Evolutionary conservation across 768 basidiomycete species (phyloP), one percentile per base, ranked within the genome.

Genomic region (Aureoboletus auriporus): DNA sequence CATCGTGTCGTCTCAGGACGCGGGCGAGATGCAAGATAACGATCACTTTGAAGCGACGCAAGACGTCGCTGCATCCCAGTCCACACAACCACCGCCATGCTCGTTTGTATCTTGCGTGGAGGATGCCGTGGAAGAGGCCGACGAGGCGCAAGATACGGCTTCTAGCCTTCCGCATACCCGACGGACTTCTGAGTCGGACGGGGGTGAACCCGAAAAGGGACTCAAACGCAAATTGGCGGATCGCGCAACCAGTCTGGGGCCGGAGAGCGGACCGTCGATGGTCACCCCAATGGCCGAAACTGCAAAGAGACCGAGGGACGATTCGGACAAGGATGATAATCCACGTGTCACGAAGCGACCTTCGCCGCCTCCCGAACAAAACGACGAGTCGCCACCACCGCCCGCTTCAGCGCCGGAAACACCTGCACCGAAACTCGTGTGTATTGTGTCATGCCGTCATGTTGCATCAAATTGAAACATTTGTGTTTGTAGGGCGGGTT

Each of bases 141-240:
- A 71, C 36, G 64, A 65, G 30, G 65, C 68, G 5, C 53, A 60
- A 8, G 65, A 66, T 35, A 20, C 49, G 12, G 51, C 65, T 16
- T 47, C 51, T 11, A 64, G 58, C 38, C 58, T 66, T 4, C 57
- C 53, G 26, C 52, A 44, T 45, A 52, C 63, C 29, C 64, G 65
- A 28, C 58, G 54, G n/a, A 60, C 60, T 9, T 68, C 70, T 4
- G 75, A 77, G 39, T 74, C 75, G 36, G 81, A 83, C 36, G 63
- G 63, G 46, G 58, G 60, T 6, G 75, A 74, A 33, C 71, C 64
- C 44, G 84, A 84, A 46, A 86, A 84, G 65, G 78, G 77, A 36
- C 64, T 84, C 48, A 88, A 86, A 65, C 80, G 87, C 54, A 87
- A 87, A 59, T 74, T 80, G 50, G 71, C 75, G 35, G 83, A 88